Percentiles rank a stretch among this genome's conserved stretches.
phyloP scores from a whole-genome alignment of 768 basidiomycete genomes.

The Pisolithus tinctorius region DNA sequence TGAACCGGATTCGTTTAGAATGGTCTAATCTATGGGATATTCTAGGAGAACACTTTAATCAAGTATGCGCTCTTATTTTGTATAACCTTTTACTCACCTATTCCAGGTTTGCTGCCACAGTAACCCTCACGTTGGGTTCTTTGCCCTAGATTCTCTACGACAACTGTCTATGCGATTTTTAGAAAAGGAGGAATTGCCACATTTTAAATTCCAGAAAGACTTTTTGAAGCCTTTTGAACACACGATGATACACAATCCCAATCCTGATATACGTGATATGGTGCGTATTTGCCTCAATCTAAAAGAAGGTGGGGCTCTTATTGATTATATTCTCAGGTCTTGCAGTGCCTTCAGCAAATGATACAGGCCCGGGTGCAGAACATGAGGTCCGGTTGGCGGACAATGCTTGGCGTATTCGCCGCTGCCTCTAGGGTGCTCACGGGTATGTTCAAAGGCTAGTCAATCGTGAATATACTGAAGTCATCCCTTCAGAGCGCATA shows the following conservation, averaged over 20 bases:
- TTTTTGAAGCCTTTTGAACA: conserved; percentile 98
- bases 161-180: conserved; percentile 98
- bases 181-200: conserved; percentile 95
- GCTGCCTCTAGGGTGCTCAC: conserved; percentile 91
- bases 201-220: conserved; percentile 99
- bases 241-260: conserved; percentile 94
- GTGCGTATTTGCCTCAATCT: conserved; percentile 32
- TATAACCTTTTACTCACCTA: conserved; percentile 5
- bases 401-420: conserved; percentile 98
- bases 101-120: conserved; percentile 94
- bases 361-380: conserved; percentile 92
- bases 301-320: not conserved
- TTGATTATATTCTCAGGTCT: conserved; percentile 46
- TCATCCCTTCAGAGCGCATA: conserved; percentile 60
- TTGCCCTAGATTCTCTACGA: conserved; percentile 92
- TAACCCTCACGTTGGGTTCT: conserved; percentile 93
- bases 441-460: conserved; percentile 37
- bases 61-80: conserved; percentile 40
- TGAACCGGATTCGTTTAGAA: conserved; percentile 95
- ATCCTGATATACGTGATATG: conserved; percentile 96
- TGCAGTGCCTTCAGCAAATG: conserved; percentile 99
- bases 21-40: conserved; percentile 99
- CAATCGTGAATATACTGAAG: not conserved
- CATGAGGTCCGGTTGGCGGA: conserved; percentile 96
- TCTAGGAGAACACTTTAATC: conserved; percentile 96